A percentile compares a stretch with the other conserved stretches of the same genome.
These are phyloP conservation scores for Tetraselmis striata DNA, from an alignment of 139 green algal genomes.

Conservation along the genomic window DNA sequence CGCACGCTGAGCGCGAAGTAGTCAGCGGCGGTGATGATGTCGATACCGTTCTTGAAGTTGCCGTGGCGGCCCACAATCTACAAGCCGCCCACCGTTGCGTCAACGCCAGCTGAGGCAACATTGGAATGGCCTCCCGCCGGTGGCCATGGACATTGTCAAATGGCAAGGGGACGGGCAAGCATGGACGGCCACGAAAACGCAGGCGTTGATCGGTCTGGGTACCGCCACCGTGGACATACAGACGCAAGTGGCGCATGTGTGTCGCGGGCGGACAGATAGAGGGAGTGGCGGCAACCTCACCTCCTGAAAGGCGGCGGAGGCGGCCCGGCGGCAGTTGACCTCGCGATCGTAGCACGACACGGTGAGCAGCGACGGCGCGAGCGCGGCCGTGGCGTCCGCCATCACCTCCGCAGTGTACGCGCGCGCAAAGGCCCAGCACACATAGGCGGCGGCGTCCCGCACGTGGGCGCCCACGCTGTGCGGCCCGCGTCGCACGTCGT, in stretches of 20 bases:
- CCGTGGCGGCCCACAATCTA: constrained; percentile 87
- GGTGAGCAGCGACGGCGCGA: constrained; percentile 78
- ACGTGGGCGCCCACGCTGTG: constrained; percentile 90
- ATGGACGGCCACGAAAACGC: too few species aligned
- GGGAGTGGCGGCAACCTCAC: too few species aligned
- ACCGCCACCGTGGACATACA: too few species aligned
- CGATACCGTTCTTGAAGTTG: constrained; percentile 83
- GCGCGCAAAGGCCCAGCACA: constrained; percentile 91
- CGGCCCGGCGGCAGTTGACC: constrained; percentile 79
- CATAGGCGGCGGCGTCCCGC: constrained; percentile 90
- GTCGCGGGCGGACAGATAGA: too few species aligned
- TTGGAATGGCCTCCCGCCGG: too few species aligned
- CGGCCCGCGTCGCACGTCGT: constrained; percentile 82
- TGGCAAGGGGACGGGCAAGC: too few species aligned
- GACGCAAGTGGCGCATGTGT: too few species aligned
- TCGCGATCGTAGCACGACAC: constrained; percentile 86
- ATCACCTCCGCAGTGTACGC: constrained; percentile 71
- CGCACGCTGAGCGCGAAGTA: constrained; percentile 78
- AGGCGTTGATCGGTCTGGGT: too few species aligned
- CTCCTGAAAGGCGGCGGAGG: constrained; percentile 86
- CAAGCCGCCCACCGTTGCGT: too few species aligned
- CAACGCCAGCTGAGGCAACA: too few species aligned
- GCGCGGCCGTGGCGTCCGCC: constrained; percentile 16
- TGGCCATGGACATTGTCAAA: too few species aligned
- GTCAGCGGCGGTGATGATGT: constrained; percentile 79